Evolutionary conservation across 2,329 filamentous ascomycete genomes (phyloP), one percentile per base, ranked within the genome.

Genomic region (Hypomyces perniciosus): DNA sequence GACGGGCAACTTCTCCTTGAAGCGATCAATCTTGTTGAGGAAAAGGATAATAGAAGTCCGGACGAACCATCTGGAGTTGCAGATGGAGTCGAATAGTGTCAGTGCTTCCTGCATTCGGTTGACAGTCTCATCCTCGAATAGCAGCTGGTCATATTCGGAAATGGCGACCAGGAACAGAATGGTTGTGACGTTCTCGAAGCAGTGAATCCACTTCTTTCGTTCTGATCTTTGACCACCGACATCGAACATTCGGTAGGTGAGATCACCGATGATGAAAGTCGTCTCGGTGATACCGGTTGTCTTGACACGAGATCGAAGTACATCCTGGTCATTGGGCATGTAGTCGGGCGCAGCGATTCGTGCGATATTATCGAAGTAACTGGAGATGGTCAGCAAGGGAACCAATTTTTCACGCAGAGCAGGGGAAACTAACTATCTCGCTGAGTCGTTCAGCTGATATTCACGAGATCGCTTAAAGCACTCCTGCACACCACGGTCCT

Each of bases 191-290:
- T 96, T 96, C 76, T 96, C 91, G 72, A 96, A 96, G 76, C 91
- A 96, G 76, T 96, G 91, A 62, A 96, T 96, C 91, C 91, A 96
- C 83, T 96, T 96, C 86, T 96, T 96, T 68, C 91, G 85, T 74
- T 96, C 91, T 6, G 90, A 96, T 68, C 91, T 83, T 73, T 96
- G 91, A 58, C 91, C 92, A 79, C 91, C 91, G 42, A 96, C 91
- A 65, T 96, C 91, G 72, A 96, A 96, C 91, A 96, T 96, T 60
- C 90, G 84, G 76, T 96, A 96, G 52, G 90, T 96, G 58, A 96
- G 77, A 64, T 96, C 88, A 59, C 90, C 90, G 59, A 95, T 95
- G 68, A 93, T 93, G 74, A 96, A 96, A 31, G 88, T 93, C 26
- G 91, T 96, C 74, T 96, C 90, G 31, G 90, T 96, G 67, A 96